Conservation (phyloP, 1,139 yeast species). For the Hanseniaspora sp. region DNA sequence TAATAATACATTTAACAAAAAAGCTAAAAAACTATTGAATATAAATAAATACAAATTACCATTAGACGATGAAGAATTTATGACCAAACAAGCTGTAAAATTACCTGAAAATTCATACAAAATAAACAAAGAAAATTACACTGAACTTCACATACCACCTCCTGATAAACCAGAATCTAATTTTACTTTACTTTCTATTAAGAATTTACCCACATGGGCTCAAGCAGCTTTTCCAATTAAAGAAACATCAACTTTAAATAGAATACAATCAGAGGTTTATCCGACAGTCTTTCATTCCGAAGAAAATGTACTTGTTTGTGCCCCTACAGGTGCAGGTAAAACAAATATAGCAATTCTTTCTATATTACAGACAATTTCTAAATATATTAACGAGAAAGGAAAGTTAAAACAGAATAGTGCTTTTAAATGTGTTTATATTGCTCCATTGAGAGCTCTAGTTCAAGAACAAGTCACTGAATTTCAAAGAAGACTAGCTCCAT, state of each 20-base stretch:
- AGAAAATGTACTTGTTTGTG: constrained; percentile 71
- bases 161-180: constrained; percentile 40
- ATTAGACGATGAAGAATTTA: constrained; percentile 30
- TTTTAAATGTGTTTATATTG: constrained; percentile 78
- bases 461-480: constrained; percentile 91
- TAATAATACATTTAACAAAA: constrained; percentile 42
- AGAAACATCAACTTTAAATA: constrained; percentile 59
- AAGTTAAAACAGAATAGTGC: constrained; percentile 38
- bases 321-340: constrained; percentile 98
- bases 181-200: constrained; percentile 47
- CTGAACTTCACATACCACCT: constrained; percentile 80
- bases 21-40: constrained; percentile 33
- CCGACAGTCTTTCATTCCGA: constrained; percentile 66
- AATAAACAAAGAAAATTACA: constrained; percentile 61
- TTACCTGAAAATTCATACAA: constrained; percentile 80
- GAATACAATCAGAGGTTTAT: constrained; percentile 72
- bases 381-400: constrained; percentile 39
- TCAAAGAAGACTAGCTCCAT: constrained; percentile 52
- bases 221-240: constrained; percentile 58
- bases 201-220: constrained; percentile 72
- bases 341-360: constrained; percentile 89
- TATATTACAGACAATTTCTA: constrained; percentile 32
- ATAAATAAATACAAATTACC: constrained; percentile 17
- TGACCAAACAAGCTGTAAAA: constrained; percentile 43
- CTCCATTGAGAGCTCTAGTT: constrained; percentile 89